These are phyloP conservation scores for Trifolium repens DNA, from an alignment of 306 rosid genomes.

Conservation along the genomic window DNA sequence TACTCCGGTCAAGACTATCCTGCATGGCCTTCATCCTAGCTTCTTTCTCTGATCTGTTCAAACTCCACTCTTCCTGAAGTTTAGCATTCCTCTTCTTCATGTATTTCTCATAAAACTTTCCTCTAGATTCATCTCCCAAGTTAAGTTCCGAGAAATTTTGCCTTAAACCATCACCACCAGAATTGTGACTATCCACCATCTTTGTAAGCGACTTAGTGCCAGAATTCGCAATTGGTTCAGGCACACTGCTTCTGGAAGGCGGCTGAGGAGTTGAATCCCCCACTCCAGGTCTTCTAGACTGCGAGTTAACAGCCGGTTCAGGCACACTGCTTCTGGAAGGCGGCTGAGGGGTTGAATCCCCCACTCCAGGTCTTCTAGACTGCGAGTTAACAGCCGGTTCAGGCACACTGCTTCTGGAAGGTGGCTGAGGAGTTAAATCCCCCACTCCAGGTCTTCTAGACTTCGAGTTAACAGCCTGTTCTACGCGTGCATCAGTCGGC, in stretches of 20 bases:
- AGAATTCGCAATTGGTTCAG: slow-evolving; percentile 50
- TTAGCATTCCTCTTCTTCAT: slow-evolving; percentile 96
- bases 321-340: slow-evolving; percentile 44
- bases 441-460: slow-evolving; percentile 51
- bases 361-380: slow-evolving; percentile 52
- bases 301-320: slow-evolving; percentile 57
- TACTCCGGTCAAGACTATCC: slow-evolving; percentile 85
- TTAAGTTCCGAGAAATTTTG: slow-evolving; percentile 59
- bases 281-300: slow-evolving; percentile 51
- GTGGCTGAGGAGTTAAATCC: slow-evolving; percentile 60
- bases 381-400: slow-evolving; percentile 58
- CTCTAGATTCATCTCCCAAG: slow-evolving; percentile 78
- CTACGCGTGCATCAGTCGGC: slow-evolving; percentile 57
- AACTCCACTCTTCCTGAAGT: slow-evolving; percentile 84
- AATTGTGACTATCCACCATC: slow-evolving; percentile 51
- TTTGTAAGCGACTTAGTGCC: slow-evolving; percentile 50
- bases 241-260: slow-evolving; percentile 45
- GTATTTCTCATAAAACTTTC: slow-evolving; percentile 82
- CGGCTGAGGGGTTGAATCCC: slow-evolving; percentile 63
- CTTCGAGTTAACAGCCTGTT: slow-evolving; percentile 55
- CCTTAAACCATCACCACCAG: slow-evolving; percentile 60
- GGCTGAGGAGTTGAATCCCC: slow-evolving; percentile 62
- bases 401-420: slow-evolving; percentile 44
- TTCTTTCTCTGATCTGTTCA: slow-evolving; percentile 87
- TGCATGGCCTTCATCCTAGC: slow-evolving; percentile 96